Conservation (phyloP, 352 stramenopile species). For the Pythium coloratum region DNA sequence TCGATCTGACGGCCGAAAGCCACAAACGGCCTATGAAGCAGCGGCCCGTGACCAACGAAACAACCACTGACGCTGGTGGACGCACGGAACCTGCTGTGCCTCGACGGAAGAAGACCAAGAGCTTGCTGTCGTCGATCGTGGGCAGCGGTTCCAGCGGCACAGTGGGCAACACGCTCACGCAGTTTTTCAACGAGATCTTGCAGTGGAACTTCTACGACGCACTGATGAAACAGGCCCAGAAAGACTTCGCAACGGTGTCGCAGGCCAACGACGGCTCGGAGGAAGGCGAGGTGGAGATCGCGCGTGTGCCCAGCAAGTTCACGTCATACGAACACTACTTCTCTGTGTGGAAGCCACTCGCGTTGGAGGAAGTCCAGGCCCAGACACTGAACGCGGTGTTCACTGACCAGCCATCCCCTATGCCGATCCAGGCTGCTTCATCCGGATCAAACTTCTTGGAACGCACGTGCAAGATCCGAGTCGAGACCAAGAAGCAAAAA, state of each 20-base stretch:
- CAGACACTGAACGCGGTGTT: constrained; percentile 79
- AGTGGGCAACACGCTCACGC: constrained; percentile 62
- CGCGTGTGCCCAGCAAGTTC: constrained; percentile 83
- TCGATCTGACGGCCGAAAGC: constrained; percentile 39
- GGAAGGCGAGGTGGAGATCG: constrained; percentile 69
- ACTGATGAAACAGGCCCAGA: constrained; percentile 55
- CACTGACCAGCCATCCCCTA: constrained; percentile 53
- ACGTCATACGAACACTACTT: constrained; percentile 88
- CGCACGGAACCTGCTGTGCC: not conserved
- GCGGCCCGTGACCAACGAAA: constrained; percentile 13
- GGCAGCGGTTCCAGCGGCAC: not conserved
- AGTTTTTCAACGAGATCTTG: constrained; percentile 85
- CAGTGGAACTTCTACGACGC: constrained; percentile 78
- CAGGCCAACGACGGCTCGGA: constrained; percentile 70
- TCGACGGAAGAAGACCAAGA: not conserved
- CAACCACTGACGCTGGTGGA: not conserved
- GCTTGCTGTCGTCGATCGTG: constrained; percentile 14
- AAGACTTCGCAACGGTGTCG: constrained; percentile 44
- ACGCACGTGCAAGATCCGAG: constrained; percentile 66
- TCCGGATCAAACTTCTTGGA: constrained; percentile 58
- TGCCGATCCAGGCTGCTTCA: constrained; percentile 46
- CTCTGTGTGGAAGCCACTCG: constrained; percentile 85
- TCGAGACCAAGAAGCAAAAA: constrained; percentile 56
- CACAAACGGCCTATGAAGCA: constrained; percentile 77
- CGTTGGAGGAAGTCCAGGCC: constrained; percentile 86